Evolutionary conservation across 257 asterid genomes (phyloP).

Genomic region (Fraxinus excelsior): DNA sequence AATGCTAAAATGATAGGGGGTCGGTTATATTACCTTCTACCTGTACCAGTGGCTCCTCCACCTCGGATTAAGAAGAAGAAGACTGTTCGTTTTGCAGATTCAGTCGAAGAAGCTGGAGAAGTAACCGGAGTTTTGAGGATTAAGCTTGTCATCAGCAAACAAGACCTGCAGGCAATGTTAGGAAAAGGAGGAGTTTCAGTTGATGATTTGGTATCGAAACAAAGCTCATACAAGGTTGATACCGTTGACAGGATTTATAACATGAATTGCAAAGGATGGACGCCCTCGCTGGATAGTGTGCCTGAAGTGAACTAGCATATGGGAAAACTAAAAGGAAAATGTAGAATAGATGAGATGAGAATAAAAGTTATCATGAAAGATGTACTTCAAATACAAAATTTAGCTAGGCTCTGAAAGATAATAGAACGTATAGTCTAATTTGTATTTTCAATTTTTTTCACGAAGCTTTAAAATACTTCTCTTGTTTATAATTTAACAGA

Average conservation of each 20-base stretch:
- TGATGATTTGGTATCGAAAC: constrained; percentile 40
- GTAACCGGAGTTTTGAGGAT: constrained; percentile 54
- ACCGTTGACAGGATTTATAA: constrained; percentile 14
- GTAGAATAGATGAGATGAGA: neutral
- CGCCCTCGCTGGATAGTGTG: constrained; percentile 41
- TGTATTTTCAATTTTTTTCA: no score
- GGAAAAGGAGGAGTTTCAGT: constrained; percentile 49
- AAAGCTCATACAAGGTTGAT: constrained; percentile 20
- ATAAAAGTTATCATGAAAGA: neutral
- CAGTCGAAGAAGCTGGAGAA: constrained; percentile 33
- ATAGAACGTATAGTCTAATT: neutral
- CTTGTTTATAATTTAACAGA: constrained; percentile 8
- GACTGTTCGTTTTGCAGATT: constrained; percentile 46
- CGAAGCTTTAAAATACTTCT: constrained; percentile 9
- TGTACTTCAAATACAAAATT: constrained; percentile 15
- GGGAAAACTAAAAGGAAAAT: neutral
- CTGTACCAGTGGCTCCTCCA: constrained; percentile 40
- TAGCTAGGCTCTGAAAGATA: constrained; percentile 15
- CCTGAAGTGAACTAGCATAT: constrained; percentile 43
- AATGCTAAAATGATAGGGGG: constrained; percentile 53
- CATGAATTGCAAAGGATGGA: constrained; percentile 14
- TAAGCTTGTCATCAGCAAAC: constrained; percentile 70
- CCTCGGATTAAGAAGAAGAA: constrained; percentile 34
- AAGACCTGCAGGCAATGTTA: constrained; percentile 64
- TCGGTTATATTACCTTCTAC: constrained; percentile 57